A percentile compares a stretch with the other conserved stretches of the same genome.
Evolutionary conservation across 441 rosid genomes (phyloP).

Genomic region (Pelargonium cotyledonis): DNA sequence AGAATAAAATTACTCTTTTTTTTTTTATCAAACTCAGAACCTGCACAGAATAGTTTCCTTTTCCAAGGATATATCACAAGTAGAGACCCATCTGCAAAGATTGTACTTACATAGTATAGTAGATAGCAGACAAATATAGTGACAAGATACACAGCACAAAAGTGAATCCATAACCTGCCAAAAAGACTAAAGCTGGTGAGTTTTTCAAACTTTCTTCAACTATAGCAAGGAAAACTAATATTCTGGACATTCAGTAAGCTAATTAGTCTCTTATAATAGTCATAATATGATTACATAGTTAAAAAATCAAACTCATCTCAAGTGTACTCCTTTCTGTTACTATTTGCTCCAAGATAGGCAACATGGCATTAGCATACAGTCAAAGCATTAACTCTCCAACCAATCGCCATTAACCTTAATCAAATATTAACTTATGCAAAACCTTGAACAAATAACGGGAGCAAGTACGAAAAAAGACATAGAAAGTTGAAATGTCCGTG

Average conservation of each 20-base stretch:
- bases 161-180: conserved; percentile 93
- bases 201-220: conserved; percentile 5
- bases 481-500: no score
- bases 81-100: background rate
- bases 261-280: conserved; percentile 2
- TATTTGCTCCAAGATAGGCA: background rate
- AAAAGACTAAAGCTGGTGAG: conserved; percentile 25
- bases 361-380: no score
- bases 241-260: background rate
- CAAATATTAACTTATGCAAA: no score
- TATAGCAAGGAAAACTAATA: background rate
- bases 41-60: conserved; percentile 8
- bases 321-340: background rate
- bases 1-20: conserved; percentile 9
- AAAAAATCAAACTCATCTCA: background rate
- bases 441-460: no score
- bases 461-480: no score
- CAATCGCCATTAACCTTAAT: no score
- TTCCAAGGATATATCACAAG: background rate
- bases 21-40: background rate
- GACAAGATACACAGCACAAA: conserved; percentile 64
- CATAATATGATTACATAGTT: background rate
- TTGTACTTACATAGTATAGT: conserved; percentile 63
- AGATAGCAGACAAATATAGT: conserved; percentile 69
- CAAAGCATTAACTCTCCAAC: no score